Evolutionary conservation across 176 grass and related monocot species (phyloP), one percentile per base, ranked within the genome.

Genomic region (Metroxylon sagu): DNA sequence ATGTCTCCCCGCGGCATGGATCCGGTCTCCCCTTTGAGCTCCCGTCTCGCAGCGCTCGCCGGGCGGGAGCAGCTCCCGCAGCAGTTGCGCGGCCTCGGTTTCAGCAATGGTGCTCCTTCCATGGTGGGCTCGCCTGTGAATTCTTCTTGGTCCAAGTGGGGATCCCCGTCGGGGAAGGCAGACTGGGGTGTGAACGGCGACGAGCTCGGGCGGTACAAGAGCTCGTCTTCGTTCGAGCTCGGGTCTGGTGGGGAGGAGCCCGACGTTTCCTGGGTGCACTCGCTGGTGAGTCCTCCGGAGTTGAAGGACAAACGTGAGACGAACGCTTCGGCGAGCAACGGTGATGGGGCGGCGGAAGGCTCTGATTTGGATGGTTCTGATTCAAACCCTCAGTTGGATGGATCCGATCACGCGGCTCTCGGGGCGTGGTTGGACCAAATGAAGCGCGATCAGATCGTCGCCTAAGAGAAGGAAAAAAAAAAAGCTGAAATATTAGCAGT

Each of bases 401-500:
- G 59, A 8, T 60, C 79, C 54, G 90, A 95, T 61, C 86, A 87
- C 60, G 71, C 65, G 16, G 50, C 21, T 15, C 53, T 82, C 48
- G 77, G 83, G 71, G 81, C 90, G 69, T 95, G 90, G 90, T 66
- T 95, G 64, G 83, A 95, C 54, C 77, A 82, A 54, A 81, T 95
- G 86, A 77, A 84, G 48, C 52, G 78, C 49, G 82, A 89, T 56
- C 85, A 83, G 49, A 83, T 83, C 49, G 18, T 43, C 4, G 29
- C 52, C 21, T 68, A 69, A 26, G 61, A 59, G 18, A 26, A 69
- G 66, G 60, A 25, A 50, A 26, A 26, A 17, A 6, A 73, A 72
- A 53, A 10, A 26, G 10, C 5, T 16, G 10, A 39, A 29, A 39
- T 1, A 39, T 39, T 8, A 2, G 6, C 31, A 39, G 29, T 5